Percentiles rank a stretch among this genome's conserved stretches.
These are phyloP conservation scores for Exophiala mesophila DNA, from an alignment of 2,329 filamentous ascomycete genomes.

Conservation along the genomic window DNA sequence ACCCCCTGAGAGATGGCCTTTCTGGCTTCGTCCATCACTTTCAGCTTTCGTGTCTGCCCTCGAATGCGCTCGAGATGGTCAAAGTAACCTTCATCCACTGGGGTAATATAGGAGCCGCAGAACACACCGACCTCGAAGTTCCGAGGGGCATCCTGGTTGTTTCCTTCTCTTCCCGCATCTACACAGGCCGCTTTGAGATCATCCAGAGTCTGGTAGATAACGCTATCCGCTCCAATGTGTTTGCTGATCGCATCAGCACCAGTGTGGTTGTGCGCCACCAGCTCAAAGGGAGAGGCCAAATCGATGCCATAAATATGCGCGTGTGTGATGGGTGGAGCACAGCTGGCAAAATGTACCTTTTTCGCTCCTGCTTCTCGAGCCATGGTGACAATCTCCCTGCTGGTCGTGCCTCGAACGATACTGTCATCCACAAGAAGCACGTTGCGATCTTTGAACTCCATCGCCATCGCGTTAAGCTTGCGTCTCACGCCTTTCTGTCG, in stretches of 20 bases:
- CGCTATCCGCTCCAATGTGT: slow-evolving; percentile 67
- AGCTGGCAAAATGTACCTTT: slow-evolving; percentile 78
- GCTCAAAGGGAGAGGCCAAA: slow-evolving; percentile 64
- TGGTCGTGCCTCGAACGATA: slow-evolving; percentile 82
- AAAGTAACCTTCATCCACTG: slow-evolving; percentile 75
- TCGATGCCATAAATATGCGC: slow-evolving; percentile 85
- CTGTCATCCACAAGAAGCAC: slow-evolving; percentile 85
- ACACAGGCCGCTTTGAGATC: slow-evolving; percentile 77
- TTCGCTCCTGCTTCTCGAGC: slow-evolving; percentile 75
- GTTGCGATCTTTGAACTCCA: slow-evolving; percentile 75
- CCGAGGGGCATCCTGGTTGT: slow-evolving; percentile 47
- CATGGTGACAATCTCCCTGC: slow-evolving; percentile 75
- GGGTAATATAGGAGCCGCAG: slow-evolving; percentile 79
- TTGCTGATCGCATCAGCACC: slow-evolving; percentile 57
- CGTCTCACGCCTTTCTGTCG: slow-evolving; percentile 81
- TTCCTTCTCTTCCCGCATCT: slow-evolving; percentile 57
- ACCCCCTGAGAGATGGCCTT: slow-evolving; percentile 60
- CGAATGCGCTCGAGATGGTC: slow-evolving; percentile 69
- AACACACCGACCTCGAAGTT: slow-evolving; percentile 91
- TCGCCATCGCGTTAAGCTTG: slow-evolving; percentile 81
- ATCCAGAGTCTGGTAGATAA: slow-evolving; percentile 71
- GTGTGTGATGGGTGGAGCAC: slow-evolving; percentile 75
- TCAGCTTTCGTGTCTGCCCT: slow-evolving; percentile 64
- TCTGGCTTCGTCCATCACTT: slow-evolving; percentile 60
- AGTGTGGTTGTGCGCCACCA: slow-evolving; percentile 64